phyloP scores from a whole-genome alignment of 306 rosid species.

The Vigna radiata region DNA sequence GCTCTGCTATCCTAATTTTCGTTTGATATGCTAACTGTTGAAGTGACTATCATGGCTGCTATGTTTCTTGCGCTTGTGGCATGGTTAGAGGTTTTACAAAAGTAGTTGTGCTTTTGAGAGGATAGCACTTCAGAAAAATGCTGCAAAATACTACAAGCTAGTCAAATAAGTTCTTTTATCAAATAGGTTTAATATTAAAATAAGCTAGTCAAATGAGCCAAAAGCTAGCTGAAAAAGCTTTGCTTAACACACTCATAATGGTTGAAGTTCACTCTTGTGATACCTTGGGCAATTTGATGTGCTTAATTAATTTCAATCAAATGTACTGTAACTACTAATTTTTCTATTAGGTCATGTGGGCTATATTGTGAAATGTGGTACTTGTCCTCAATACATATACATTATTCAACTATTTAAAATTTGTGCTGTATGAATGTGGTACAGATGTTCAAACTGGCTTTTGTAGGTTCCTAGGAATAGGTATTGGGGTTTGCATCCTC shows the following conservation, averaged over 20 bases:
- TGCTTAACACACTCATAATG: constrained; percentile 1
- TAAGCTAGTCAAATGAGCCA: background rate
- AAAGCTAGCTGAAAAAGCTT: background rate
- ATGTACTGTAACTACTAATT: constrained; percentile 5
- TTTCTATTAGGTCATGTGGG: constrained; percentile 38
- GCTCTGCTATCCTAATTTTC: background rate
- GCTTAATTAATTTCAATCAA: constrained; percentile 17
- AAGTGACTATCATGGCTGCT: background rate
- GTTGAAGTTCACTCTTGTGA: constrained; percentile 21
- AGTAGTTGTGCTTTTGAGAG: background rate
- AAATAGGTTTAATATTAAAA: background rate
- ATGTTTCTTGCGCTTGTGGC: background rate
- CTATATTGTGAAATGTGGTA: constrained; percentile 35
- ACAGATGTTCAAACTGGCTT: constrained; percentile 53
- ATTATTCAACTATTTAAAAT: constrained; percentile 48
- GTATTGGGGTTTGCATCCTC: constrained; percentile 99
- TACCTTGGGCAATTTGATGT: constrained; percentile 16
- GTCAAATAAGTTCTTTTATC: background rate
- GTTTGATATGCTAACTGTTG: background rate
- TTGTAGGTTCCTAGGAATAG: constrained; percentile 95
- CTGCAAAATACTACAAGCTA: background rate
- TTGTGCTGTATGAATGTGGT: constrained; percentile 52
- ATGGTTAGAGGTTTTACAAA: background rate
- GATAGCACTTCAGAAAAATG: background rate
- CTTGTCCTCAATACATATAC: constrained; percentile 35